phyloP scores from a whole-genome alignment of 2,329 filamentous ascomycete genomes.

The Colletotrichum tropicicola region DNA sequence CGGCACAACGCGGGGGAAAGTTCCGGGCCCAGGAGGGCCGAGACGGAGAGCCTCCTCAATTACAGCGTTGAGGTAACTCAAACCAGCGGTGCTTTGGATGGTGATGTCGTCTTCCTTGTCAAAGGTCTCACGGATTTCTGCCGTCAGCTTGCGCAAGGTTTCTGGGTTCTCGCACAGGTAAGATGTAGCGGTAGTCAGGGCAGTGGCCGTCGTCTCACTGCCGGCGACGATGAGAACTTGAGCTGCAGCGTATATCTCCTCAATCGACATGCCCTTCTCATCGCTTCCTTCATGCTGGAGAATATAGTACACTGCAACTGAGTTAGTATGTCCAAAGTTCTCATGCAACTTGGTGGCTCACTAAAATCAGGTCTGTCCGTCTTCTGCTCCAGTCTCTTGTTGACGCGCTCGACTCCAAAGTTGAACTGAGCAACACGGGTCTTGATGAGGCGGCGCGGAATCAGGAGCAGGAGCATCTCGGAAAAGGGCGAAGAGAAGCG shows the following conservation, averaged over 20 bases:
- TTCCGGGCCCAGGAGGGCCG: constrained; percentile 42
- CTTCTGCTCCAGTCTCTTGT: constrained; percentile 14
- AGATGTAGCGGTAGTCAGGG: constrained; percentile 37
- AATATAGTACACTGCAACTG: constrained; percentile 8
- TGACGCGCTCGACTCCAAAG: constrained; percentile 20
- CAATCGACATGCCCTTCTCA: constrained; percentile 16
- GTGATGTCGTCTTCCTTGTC: constrained; percentile 45
- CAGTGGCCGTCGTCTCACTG: constrained; percentile 44
- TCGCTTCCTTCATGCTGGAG: constrained; percentile 13
- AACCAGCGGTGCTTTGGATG: constrained; percentile 37
- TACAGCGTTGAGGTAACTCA: constrained; percentile 49
- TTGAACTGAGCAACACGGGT: constrained; percentile 23
- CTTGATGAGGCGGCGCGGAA: constrained; percentile 21
- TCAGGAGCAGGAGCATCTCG: constrained; percentile 18
- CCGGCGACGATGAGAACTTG: constrained; percentile 41
- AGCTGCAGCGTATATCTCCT: constrained; percentile 21
- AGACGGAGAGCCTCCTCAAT: constrained; percentile 53
- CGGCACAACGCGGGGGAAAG: constrained; percentile 39
- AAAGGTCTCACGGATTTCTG: constrained; percentile 49
- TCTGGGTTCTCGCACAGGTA: constrained; percentile 41
- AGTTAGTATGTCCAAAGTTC: not conserved
- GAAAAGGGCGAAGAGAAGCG: constrained; percentile 19
- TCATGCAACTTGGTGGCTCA: not conserved
- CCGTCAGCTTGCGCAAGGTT: constrained; percentile 39
- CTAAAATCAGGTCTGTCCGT: constrained; percentile 18